Evolutionary conservation across 306 rosid species (phyloP).

Genomic region (Trichosanthes cucumerina): DNA sequence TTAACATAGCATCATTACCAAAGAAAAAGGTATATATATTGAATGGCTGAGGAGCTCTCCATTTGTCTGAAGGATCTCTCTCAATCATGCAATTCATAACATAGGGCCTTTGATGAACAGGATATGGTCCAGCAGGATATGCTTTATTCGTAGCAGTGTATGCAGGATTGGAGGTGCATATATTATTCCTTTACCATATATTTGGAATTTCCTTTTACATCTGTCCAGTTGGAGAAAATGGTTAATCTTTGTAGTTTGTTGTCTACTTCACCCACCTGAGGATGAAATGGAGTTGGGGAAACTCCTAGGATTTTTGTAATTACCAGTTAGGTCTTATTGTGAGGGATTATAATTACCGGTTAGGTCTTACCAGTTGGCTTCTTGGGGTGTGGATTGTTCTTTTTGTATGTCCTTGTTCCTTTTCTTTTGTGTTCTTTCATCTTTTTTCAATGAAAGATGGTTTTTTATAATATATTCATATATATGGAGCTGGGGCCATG

Average conservation of each 20-base stretch:
- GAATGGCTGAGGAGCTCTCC: background rate
- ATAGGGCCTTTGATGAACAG: conserved; percentile 30
- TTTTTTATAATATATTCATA: too few species aligned
- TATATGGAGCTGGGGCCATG: background rate
- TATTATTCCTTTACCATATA: conserved; percentile 6
- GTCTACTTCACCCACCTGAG: background rate
- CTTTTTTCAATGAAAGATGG: background rate
- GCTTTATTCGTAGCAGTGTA: conserved; percentile 86
- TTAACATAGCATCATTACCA: background rate
- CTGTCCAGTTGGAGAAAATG: background rate
- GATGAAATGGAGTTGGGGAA: background rate
- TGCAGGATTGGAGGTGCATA: conserved; percentile 86
- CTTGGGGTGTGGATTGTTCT: background rate
- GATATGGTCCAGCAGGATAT: conserved; percentile 94
- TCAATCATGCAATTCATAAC: background rate
- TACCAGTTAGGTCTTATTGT: background rate
- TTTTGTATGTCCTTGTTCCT: background rate
- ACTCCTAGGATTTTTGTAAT: too few species aligned
- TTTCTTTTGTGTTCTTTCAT: background rate
- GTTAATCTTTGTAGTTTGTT: background rate
- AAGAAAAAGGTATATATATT: background rate
- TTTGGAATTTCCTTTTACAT: background rate
- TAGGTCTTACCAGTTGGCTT: background rate
- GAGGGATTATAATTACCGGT: background rate
- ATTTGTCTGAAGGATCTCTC: background rate